Conservation (phyloP, 306 rosid genomes). For the Cucumis hystrix region DNA sequence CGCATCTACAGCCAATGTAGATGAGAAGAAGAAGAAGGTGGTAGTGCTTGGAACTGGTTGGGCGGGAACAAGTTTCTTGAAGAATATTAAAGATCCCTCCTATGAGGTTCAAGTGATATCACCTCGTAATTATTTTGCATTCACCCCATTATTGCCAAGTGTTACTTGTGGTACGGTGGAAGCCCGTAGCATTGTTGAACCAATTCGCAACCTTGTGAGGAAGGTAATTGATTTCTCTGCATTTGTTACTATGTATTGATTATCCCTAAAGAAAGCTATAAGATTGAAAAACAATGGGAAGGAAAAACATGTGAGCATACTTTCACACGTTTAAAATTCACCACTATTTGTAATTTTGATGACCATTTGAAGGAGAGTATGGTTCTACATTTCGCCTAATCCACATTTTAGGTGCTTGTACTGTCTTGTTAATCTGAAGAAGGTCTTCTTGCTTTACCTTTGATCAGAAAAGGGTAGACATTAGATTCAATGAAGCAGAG, state of each 20-base stretch:
- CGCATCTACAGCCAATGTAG: constrained; percentile 26
- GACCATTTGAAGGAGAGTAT: background rate
- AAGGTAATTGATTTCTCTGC: constrained; percentile 33
- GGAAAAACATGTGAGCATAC: background rate
- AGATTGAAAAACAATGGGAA: background rate
- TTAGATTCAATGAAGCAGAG: constrained; percentile 67
- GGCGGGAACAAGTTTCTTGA: constrained; percentile 88
- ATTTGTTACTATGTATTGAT: background rate
- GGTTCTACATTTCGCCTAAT: background rate
- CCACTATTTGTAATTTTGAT: background rate
- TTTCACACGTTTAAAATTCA: background rate
- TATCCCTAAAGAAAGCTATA: background rate
- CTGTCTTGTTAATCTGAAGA: background rate
- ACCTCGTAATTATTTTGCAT: constrained; percentile 87
- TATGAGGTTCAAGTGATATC: constrained; percentile 81
- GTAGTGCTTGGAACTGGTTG: constrained; percentile 98
- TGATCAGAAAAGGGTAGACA: constrained; percentile 51
- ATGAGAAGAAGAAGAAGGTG: constrained; percentile 51
- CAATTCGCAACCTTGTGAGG: constrained; percentile 59
- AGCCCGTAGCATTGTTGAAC: constrained; percentile 91
- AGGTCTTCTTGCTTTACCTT: constrained; percentile 4
- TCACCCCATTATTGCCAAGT: constrained; percentile 91
- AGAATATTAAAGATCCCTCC: constrained; percentile 43
- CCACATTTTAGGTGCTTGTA: background rate
- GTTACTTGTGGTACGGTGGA: constrained; percentile 92